Conservation (phyloP, 176 grass and related monocot species). For the Musa beccarii region DNA sequence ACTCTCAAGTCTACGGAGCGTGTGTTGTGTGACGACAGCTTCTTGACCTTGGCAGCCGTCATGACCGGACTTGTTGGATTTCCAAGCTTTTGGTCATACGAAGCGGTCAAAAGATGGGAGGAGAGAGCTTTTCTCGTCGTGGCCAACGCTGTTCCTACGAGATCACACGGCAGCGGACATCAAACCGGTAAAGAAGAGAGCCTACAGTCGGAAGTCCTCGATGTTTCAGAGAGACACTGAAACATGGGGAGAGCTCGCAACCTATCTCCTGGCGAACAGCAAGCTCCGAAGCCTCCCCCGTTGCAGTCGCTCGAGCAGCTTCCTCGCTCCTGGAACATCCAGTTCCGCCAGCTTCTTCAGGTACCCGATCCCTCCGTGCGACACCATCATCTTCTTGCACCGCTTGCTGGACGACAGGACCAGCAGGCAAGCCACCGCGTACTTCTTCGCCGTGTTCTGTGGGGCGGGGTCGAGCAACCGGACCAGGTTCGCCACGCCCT, state of each 20-base stretch:
- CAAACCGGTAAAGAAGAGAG: too few species aligned
- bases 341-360: constrained; percentile 89
- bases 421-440: constrained; percentile 71
- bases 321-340: constrained; percentile 79
- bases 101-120: too few species aligned
- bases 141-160: too few species aligned
- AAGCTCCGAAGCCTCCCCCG: constrained; percentile 59
- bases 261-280: constrained; percentile 52
- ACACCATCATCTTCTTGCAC: constrained; percentile 80
- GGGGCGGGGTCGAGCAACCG: constrained; percentile 77
- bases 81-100: too few species aligned
- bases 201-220: too few species aligned
- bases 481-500: constrained; percentile 91
- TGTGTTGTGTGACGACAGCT: too few species aligned
- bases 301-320: constrained; percentile 75
- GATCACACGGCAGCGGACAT: too few species aligned
- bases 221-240: neutral
- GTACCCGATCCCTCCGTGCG: constrained; percentile 81
- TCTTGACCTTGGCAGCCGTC: too few species aligned
- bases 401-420: constrained; percentile 50
- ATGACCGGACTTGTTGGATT: too few species aligned
- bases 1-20: too few species aligned
- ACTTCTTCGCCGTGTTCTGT: constrained; percentile 88
- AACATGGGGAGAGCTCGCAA: neutral
- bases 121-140: too few species aligned